Conservation (phyloP, 2,329 filamentous ascomycete genomes). For the Claviceps monticola region DNA sequence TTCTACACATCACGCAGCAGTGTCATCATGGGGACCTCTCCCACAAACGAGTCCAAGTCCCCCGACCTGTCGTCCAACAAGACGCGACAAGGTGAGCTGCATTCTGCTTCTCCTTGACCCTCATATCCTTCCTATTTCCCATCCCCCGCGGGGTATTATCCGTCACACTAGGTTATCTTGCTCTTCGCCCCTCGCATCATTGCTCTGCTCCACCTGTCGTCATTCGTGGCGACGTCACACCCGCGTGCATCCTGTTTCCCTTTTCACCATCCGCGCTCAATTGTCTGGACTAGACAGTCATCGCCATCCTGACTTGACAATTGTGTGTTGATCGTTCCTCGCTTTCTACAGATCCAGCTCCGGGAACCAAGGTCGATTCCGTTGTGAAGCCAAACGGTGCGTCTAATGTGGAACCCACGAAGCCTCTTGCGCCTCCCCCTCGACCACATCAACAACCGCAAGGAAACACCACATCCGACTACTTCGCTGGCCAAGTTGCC, state of each 20-base stretch:
- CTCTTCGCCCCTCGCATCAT: constrained; percentile 1
- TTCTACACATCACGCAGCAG: constrained; percentile 29
- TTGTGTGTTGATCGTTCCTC: constrained; percentile 6
- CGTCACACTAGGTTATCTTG: neutral
- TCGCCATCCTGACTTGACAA: constrained; percentile 9
- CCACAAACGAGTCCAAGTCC: constrained; percentile 31
- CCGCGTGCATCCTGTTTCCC: neutral
- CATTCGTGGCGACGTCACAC: neutral
- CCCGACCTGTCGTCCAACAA: constrained; percentile 31
- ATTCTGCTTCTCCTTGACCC: constrained; percentile 8
- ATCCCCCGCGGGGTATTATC: neutral
- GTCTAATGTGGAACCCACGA: constrained; percentile 44
- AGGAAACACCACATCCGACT: constrained; percentile 48
- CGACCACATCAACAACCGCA: constrained; percentile 39
- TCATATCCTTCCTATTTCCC: constrained; percentile 2
- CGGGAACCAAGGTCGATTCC: constrained; percentile 33
- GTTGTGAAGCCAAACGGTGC: constrained; percentile 33
- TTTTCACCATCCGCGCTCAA: neutral
- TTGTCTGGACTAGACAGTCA: neutral
- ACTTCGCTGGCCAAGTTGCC: constrained; percentile 46
- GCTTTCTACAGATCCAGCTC: constrained; percentile 23
- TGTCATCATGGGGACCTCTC: constrained; percentile 35
- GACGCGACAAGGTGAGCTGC: constrained; percentile 29
- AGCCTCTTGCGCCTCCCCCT: constrained; percentile 57
- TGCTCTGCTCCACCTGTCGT: constrained; percentile 2